Evolutionary conservation across 345 rosid species (phyloP).

Genomic region (Dipteronia dyeriana): DNA sequence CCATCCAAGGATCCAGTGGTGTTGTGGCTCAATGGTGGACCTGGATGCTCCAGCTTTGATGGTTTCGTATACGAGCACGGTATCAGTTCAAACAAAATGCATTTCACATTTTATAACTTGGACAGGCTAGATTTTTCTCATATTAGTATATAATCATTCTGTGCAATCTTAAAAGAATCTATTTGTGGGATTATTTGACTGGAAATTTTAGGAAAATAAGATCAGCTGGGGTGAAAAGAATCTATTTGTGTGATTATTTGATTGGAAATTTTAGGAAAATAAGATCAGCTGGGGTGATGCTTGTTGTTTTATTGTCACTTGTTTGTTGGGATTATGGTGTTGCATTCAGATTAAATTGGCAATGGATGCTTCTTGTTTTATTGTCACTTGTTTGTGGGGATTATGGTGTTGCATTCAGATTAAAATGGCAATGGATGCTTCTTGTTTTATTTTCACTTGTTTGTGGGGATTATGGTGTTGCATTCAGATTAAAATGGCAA

Average conservation of each 20-base stretch:
- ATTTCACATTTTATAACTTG: no score
- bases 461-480: neutral
- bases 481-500: neutral
- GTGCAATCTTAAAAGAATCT: neutral
- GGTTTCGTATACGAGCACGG: conserved; percentile 90
- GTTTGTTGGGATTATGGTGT: no score
- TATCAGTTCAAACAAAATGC: conserved; percentile 22
- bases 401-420: neutral
- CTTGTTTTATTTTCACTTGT: neutral
- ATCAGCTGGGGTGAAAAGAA: neutral
- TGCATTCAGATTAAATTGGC: no score
- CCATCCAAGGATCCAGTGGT: conserved; percentile 76
- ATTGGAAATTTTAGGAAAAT: neutral
- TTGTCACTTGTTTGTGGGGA: neutral
- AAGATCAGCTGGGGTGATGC: neutral
- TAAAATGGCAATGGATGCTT: neutral
- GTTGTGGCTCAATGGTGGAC: conserved; percentile 97
- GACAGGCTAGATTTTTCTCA: neutral
- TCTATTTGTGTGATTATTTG: neutral
- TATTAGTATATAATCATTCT: neutral
- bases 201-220: neutral
- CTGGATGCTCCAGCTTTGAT: conserved; percentile 96
- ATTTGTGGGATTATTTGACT: neutral
- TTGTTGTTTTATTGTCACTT: no score
- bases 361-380: no score